These are phyloP conservation scores for Boechera stricta DNA, from an alignment of 345 rosid genomes.

Conservation along the genomic window DNA sequence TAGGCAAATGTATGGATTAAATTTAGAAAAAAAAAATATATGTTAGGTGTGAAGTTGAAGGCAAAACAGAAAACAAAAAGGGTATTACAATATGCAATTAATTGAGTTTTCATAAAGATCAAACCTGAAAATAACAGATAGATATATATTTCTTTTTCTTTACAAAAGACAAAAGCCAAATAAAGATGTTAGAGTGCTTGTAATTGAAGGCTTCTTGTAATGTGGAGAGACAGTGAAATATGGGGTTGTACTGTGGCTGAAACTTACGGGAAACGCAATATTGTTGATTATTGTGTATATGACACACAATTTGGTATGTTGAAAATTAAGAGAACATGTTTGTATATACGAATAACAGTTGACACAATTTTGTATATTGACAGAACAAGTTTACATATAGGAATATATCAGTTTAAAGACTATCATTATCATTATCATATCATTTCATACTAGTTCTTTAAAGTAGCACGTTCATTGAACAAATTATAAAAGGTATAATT, in stretches of 20 bases:
- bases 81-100: constrained; percentile 4
- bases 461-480: no score
- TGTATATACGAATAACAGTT: no score
- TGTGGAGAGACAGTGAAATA: constrained; percentile 46
- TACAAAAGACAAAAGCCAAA: constrained; percentile 30
- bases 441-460: no score
- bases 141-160: constrained; percentile 2
- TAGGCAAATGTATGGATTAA: constrained; percentile 39
- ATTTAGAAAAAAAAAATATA: not conserved
- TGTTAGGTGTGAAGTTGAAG: constrained; percentile 47
- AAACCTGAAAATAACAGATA: constrained; percentile 26
- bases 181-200: constrained; percentile 41
- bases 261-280: constrained; percentile 42
- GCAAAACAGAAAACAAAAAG: constrained; percentile 32
- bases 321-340: not conserved
- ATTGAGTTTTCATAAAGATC: constrained; percentile 25
- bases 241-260: constrained; percentile 37
- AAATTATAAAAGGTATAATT: no score
- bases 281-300: not conserved
- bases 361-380: not conserved
- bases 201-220: constrained; percentile 44
- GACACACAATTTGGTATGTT: not conserved
- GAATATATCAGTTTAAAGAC: not conserved
- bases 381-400: not conserved
- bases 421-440: not conserved